Conservation (phyloP, 2,329 filamentous ascomycete genomes). For the Trichoderma atrobrunneum region DNA sequence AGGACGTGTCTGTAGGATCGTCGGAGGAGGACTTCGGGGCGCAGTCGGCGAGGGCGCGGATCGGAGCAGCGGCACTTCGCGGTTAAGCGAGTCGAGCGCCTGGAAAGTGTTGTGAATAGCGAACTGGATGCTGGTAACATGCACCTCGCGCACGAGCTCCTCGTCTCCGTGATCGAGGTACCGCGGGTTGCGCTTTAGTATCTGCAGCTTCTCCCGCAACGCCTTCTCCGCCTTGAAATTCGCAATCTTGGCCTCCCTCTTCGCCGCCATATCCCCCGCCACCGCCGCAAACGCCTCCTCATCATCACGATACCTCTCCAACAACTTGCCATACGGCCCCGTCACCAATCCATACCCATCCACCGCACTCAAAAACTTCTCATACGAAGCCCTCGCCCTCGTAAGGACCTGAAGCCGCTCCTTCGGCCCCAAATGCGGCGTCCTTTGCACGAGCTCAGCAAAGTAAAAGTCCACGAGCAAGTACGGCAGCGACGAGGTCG, state of each 20-base stretch:
- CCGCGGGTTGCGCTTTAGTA: slow-evolving; percentile 43
- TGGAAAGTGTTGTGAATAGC: slow-evolving; percentile 79
- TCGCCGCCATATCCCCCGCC: slow-evolving; percentile 57
- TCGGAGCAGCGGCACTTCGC: slow-evolving; percentile 79
- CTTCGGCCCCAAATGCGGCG: slow-evolving; percentile 49
- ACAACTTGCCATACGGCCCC: slow-evolving; percentile 62
- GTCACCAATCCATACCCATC: slow-evolving; percentile 76
- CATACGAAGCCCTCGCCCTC: slow-evolving; percentile 67
- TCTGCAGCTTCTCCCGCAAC: slow-evolving; percentile 76
- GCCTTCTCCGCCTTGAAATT: slow-evolving; percentile 84
- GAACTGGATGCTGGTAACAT: slow-evolving; percentile 72
- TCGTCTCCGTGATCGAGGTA: slow-evolving; percentile 71
- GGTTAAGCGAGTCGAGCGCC: slow-evolving; percentile 79
- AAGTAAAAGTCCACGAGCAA: slow-evolving; percentile 74
- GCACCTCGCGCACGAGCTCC: slow-evolving; percentile 73
- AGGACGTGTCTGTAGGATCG: slow-evolving; percentile 50
- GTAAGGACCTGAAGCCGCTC: slow-evolving; percentile 64
- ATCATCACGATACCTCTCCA: slow-evolving; percentile 70
- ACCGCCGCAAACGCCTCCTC: slow-evolving; percentile 71
- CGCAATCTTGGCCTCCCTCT: slow-evolving; percentile 80
- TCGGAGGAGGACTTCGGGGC: slow-evolving; percentile 17
- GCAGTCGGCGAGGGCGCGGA: slow-evolving; percentile 61
- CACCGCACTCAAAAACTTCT: slow-evolving; percentile 71
- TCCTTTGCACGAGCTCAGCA: slow-evolving; percentile 73
- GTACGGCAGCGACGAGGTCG: slow-evolving; percentile 82